A percentile compares a stretch with the other conserved stretches of the same genome.
Conservation (phyloP, 192 early-diverging fungal genomes). For the Coemansia javaensis region DNA sequence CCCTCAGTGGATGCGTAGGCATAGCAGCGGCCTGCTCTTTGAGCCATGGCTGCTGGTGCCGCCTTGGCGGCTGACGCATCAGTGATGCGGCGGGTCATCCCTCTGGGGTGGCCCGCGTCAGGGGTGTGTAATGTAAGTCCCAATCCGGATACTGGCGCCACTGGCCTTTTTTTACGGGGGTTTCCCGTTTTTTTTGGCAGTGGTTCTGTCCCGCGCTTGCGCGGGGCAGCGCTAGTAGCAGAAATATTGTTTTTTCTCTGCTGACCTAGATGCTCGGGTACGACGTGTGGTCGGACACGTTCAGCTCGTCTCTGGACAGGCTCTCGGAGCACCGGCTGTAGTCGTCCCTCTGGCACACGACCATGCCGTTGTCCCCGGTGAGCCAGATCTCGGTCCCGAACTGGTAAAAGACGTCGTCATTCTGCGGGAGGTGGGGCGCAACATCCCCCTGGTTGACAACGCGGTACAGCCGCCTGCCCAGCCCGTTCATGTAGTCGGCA, state of each 20-base stretch:
- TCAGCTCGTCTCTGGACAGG: slow-evolving; percentile 5
- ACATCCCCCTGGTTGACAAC: slow-evolving; percentile 37
- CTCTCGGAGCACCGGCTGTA: slow-evolving; percentile 22
- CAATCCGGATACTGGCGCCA: background rate
- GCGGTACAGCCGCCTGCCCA: slow-evolving; percentile 11
- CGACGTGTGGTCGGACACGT: slow-evolving; percentile 12
- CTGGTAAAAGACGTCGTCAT: slow-evolving; percentile 5
- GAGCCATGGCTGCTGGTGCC: too few relatives aligned
- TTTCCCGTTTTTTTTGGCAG: too few relatives aligned
- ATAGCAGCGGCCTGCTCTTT: too few relatives aligned
- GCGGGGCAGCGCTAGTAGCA: too few relatives aligned
- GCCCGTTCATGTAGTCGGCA: slow-evolving; percentile 21
- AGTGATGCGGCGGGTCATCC: too few relatives aligned
- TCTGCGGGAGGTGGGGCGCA: slow-evolving; percentile 20
- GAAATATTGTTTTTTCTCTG: background rate
- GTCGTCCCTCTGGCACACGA: slow-evolving; percentile 14
- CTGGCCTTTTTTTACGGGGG: too few relatives aligned
- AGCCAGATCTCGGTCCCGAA: slow-evolving; percentile 41
- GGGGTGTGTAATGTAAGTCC: too few relatives aligned
- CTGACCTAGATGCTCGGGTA: slow-evolving; percentile 16
- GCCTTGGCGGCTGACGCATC: too few relatives aligned
- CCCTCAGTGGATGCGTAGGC: too few relatives aligned
- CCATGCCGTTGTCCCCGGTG: slow-evolving; percentile 1
- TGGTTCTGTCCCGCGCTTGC: too few relatives aligned
- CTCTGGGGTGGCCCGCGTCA: too few relatives aligned